A percentile compares a stretch with the other conserved stretches of the same genome.
These are phyloP conservation scores for Kwoniella pini DNA, from an alignment of 768 basidiomycete genomes.

Conservation along the genomic window DNA sequence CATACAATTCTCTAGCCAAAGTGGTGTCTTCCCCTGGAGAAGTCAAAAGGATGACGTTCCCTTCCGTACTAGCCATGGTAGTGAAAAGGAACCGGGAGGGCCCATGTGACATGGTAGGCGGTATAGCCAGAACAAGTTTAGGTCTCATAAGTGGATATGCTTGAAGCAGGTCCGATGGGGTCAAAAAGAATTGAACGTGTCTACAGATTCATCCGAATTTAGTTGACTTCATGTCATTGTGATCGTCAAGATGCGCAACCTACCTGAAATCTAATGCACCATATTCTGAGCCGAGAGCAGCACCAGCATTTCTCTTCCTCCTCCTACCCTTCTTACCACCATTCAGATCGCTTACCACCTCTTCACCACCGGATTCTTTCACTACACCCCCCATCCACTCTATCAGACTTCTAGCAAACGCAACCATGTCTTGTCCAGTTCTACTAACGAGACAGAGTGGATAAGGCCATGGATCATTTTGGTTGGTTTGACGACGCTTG, in stretches of 20 bases:
- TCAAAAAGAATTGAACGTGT: slow-evolving; percentile 87
- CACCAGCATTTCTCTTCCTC: slow-evolving; percentile 58
- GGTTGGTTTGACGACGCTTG: slow-evolving; percentile 22
- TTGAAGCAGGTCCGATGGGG: slow-evolving; percentile 74
- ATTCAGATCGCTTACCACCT: slow-evolving; percentile 57
- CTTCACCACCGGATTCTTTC: slow-evolving; percentile 86
- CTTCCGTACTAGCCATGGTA: slow-evolving; percentile 76
- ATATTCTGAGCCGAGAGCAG: slow-evolving; percentile 68
- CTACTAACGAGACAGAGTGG: slow-evolving; percentile 93
- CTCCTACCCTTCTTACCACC: slow-evolving; percentile 55
- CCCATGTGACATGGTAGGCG: slow-evolving; percentile 88
- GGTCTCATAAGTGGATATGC: slow-evolving; percentile 83
- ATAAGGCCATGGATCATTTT: slow-evolving; percentile 46
- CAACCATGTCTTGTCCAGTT: slow-evolving; percentile 88
- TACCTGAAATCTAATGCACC: slow-evolving; percentile 89
- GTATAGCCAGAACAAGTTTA: slow-evolving; percentile 90
- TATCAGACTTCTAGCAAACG: slow-evolving; percentile 94
- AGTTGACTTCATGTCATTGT: too few relatives aligned
- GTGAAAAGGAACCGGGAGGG: slow-evolving; percentile 82
- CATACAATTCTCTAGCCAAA: slow-evolving; percentile 73
- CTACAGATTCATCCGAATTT: too few relatives aligned
- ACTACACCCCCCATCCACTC: slow-evolving; percentile 98
- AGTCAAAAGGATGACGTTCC: slow-evolving; percentile 86
- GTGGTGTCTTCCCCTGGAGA: slow-evolving; percentile 76
- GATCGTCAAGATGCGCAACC: too few relatives aligned